These are phyloP conservation scores for Actinomucor elegans DNA, from an alignment of 371 early-diverging fungal genomes.

Conservation along the genomic window DNA sequence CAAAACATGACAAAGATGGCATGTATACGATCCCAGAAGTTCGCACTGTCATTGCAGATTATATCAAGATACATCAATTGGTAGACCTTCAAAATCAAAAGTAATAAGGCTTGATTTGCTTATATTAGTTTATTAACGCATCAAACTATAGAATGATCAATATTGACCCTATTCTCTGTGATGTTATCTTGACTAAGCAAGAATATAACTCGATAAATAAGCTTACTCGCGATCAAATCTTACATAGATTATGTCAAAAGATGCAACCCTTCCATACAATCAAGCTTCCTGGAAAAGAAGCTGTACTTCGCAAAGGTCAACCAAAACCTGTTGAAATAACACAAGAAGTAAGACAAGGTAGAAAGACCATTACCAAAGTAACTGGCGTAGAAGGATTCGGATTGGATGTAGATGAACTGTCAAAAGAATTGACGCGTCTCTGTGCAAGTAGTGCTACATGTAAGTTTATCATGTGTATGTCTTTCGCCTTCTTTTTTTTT, in stretches of 20 bases:
- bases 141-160: slow-evolving; percentile 37
- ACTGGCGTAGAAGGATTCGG: slow-evolving; percentile 63
- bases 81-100: slow-evolving; percentile 64
- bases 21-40: slow-evolving; percentile 58
- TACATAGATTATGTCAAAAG: slow-evolving; percentile 48
- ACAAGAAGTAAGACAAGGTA: slow-evolving; percentile 63
- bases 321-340: slow-evolving; percentile 58
- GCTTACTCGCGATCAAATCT: slow-evolving; percentile 55
- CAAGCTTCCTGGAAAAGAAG: slow-evolving; percentile 45
- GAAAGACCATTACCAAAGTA: slow-evolving; percentile 66
- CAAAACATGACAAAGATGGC: slow-evolving; percentile 50
- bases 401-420: slow-evolving; percentile 63
- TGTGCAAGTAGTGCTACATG: slow-evolving; percentile 72
- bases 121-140: not conserved
- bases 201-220: slow-evolving; percentile 58
- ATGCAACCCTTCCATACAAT: slow-evolving; percentile 59
- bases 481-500: not conserved
- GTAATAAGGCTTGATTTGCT: slow-evolving; percentile 15
- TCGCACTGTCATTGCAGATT: slow-evolving; percentile 54
- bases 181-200: slow-evolving; percentile 57
- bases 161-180: slow-evolving; percentile 61
- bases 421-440: slow-evolving; percentile 57
- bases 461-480: slow-evolving; percentile 35
- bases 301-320: slow-evolving; percentile 35
- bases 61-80: slow-evolving; percentile 56